These are phyloP conservation scores for Penicillium paradoxum DNA, from an alignment of 495 filamentous ascomycete genomes.

Conservation along the genomic window DNA sequence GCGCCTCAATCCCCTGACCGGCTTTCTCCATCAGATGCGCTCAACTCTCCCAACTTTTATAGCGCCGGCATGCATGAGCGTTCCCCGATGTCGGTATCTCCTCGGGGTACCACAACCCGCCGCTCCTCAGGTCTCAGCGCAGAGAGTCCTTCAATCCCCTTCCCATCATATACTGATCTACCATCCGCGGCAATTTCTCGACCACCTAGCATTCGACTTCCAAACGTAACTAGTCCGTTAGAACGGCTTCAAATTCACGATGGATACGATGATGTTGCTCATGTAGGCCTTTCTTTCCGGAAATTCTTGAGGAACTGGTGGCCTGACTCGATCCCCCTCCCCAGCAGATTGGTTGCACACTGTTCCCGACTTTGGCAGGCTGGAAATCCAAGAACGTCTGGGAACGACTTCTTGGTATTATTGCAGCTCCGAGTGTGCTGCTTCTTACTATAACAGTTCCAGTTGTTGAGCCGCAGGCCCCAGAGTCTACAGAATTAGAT, in stretches of 20 bases:
- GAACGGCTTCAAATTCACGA: slow-evolving; percentile 37
- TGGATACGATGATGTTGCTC: slow-evolving; percentile 13
- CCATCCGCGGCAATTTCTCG: slow-evolving; percentile 40
- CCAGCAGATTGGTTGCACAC: slow-evolving; percentile 60
- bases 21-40: slow-evolving; percentile 35
- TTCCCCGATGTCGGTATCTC: slow-evolving; percentile 33
- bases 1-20: slow-evolving; percentile 25
- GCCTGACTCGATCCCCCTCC: slow-evolving; percentile 69
- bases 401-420: slow-evolving; percentile 71
- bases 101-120: slow-evolving; percentile 21
- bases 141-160: slow-evolving; percentile 39
- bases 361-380: slow-evolving; percentile 82
- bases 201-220: slow-evolving; percentile 49
- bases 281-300: slow-evolving; percentile 9
- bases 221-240: slow-evolving; percentile 46
- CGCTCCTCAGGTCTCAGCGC: slow-evolving; percentile 1
- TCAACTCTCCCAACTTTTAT: slow-evolving; percentile 35
- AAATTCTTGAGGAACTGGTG: slow-evolving; percentile 53
- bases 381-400: slow-evolving; percentile 73
- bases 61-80: slow-evolving; percentile 14
- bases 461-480: slow-evolving; percentile 65
- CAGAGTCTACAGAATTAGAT: slow-evolving; percentile 38
- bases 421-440: slow-evolving; percentile 85
- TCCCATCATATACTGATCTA: slow-evolving; percentile 49
- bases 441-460: slow-evolving; percentile 89